Evolutionary conservation across 176 grass and related monocot species (phyloP), one percentile per base, ranked within the genome.

Genomic region (Poa pratensis): DNA sequence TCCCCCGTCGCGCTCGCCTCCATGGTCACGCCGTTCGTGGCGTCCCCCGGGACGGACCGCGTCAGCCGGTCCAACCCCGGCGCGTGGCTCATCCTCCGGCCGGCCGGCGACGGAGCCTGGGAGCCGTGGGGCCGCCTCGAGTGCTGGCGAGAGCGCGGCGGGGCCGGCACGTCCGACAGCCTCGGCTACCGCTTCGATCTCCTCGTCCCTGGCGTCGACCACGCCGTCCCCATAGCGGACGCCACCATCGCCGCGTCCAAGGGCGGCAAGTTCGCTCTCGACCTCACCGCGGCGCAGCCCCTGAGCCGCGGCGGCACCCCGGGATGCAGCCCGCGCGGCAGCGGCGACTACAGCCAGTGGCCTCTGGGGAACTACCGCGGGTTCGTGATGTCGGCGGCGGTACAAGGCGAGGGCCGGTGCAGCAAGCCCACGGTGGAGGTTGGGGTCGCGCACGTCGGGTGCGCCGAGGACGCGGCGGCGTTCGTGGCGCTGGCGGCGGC

Each of bases 11-110:
- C 96, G 43, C 80, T 99, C 23, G 96, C 96, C 1, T 99, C 96
- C 42, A 99, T 99, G 96, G 90, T 96, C 8, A 99, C 96, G 20
- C 96, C 96, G 0, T 99, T 99, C 75, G 94, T 99, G n/a, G 90
- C 96, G 3, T 99, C 96, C 0, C 89, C 93, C 0, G 91, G 96
- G 3, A 88, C 94, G 5, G 91, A 94, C 75, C 88, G 96, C 75
- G 96, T 99, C 1, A 89, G 91, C 88, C 83, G 90, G 18, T 99
- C 91, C 66, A 99, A 99, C 81, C 96, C 96, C 0, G 96, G 96
- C 43, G 93, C 96, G 13, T 99, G 96, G 96, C 93, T 99, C 75
- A 89, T 99, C 76, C 94, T 99, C 84, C 89, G 93, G 1, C 94
- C 94, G 0, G 69, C 80, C 7, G 91, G 91, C 27, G 91, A 90